phyloP scores from a whole-genome alignment of 2,329 filamentous ascomycete genomes.

The Cercospora sp. region DNA sequence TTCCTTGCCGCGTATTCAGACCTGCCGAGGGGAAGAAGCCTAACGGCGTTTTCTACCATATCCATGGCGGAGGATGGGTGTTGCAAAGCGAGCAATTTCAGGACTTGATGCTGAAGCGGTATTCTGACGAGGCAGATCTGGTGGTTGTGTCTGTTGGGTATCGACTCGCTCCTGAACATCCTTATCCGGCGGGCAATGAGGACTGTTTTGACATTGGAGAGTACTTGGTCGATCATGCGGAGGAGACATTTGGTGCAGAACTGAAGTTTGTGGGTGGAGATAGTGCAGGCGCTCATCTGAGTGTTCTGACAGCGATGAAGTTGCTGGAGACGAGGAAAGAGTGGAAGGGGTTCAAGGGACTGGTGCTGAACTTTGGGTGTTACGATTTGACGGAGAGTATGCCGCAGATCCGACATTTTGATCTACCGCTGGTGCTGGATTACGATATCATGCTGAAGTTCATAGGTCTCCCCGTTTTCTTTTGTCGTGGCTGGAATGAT shows the following conservation, averaged over 20 bases:
- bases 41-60: conserved; percentile 51
- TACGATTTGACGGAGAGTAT: conserved; percentile 52
- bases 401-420: conserved; percentile 45
- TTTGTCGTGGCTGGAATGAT: background rate
- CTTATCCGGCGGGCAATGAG: conserved; percentile 55
- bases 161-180: conserved; percentile 60
- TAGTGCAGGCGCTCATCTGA: conserved; percentile 55
- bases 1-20: conserved; percentile 55
- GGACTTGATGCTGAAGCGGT: conserved; percentile 51
- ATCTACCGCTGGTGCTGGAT: conserved; percentile 48
- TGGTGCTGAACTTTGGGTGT: conserved; percentile 56
- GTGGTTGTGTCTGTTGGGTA: conserved; percentile 60
- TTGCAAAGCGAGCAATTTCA: conserved; percentile 46
- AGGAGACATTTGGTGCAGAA: conserved; percentile 44
- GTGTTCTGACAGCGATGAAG: conserved; percentile 49
- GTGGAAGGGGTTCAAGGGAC: conserved; percentile 48
- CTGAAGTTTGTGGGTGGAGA: conserved; percentile 45
- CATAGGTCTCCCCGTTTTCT: conserved; percentile 21
- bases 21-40: conserved; percentile 46
- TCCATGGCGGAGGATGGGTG: conserved; percentile 55
- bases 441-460: conserved; percentile 46
- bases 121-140: conserved; percentile 52
- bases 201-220: conserved; percentile 60
- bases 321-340: conserved; percentile 44
- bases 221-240: conserved; percentile 53